Percentiles rank a stretch among this genome's conserved stretches.
Evolutionary conservation across 176 grass and related monocot genomes (phyloP).

Genomic region (Chrysopogon serrulatus): DNA sequence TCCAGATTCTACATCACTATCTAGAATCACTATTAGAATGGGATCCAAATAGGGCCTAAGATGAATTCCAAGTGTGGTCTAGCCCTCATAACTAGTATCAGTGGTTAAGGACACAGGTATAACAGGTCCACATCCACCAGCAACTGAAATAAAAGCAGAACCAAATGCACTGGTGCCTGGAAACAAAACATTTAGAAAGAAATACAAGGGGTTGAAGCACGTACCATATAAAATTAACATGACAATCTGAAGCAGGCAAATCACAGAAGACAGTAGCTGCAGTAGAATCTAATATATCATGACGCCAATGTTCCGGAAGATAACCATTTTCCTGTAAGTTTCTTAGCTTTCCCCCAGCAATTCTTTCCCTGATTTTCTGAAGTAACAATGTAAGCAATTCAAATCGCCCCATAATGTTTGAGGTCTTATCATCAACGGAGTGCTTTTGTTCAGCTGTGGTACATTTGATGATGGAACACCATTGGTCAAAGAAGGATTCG

Average conservation of each 20-base stretch:
- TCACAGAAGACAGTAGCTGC: constrained; percentile 35
- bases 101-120: background rate
- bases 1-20: background rate
- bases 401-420: constrained; percentile 31
- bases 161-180: background rate
- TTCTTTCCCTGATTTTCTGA: constrained; percentile 67
- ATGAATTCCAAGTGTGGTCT: background rate
- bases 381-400: constrained; percentile 61
- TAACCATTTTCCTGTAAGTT: constrained; percentile 56
- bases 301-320: constrained; percentile 11
- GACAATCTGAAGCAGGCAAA: constrained; percentile 24
- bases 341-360: constrained; percentile 33
- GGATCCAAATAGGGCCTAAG: background rate
- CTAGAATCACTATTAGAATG: background rate
- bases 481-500: constrained; percentile 73
- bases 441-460: constrained; percentile 7
- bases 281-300: constrained; percentile 67
- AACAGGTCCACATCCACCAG: background rate
- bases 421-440: constrained; percentile 23
- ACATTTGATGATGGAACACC: constrained; percentile 49
- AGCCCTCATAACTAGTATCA: background rate
- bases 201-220: background rate
- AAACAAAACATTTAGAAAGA: background rate
- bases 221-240: constrained; percentile 56
- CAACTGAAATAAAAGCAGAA: background rate